These are phyloP conservation scores for Penicillium sp. DNA, from an alignment of 2,329 filamentous ascomycete genomes.

Conservation along the genomic window DNA sequence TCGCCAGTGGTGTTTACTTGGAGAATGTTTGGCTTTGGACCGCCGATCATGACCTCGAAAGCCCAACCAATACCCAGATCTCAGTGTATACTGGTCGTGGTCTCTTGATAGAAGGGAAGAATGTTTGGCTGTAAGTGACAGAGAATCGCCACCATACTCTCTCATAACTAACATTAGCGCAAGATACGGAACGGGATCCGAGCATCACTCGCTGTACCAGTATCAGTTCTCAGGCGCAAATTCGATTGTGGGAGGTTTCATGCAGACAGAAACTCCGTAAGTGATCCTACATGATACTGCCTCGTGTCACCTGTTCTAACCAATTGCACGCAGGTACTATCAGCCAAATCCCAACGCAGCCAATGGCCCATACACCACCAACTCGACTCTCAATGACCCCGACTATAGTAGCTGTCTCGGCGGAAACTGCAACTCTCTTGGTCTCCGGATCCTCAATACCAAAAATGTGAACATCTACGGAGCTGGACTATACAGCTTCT, in stretches of 20 bases:
- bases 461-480: constrained; percentile 51
- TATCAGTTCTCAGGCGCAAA: constrained; percentile 47
- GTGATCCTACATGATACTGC: constrained; percentile 1
- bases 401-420: constrained; percentile 34
- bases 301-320: background rate
- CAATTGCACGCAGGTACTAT: constrained; percentile 32
- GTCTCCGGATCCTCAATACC: constrained; percentile 50
- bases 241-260: constrained; percentile 35
- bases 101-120: constrained; percentile 49
- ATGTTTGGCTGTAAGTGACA: constrained; percentile 39
- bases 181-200: constrained; percentile 45
- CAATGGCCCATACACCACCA: constrained; percentile 34
- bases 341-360: constrained; percentile 39
- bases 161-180: constrained; percentile 6
- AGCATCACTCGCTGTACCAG: constrained; percentile 51
- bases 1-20: constrained; percentile 43
- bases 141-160: background rate
- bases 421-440: constrained; percentile 47
- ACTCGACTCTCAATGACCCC: constrained; percentile 36
- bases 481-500: constrained; percentile 56
- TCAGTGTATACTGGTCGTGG: constrained; percentile 57
- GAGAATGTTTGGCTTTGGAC: constrained; percentile 56
- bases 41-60: constrained; percentile 58
- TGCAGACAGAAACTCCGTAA: constrained; percentile 44
- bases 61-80: constrained; percentile 49